Evolutionary conservation across 2,329 filamentous ascomycete genomes (phyloP).

Genomic region (Endocalyx cinctus): DNA sequence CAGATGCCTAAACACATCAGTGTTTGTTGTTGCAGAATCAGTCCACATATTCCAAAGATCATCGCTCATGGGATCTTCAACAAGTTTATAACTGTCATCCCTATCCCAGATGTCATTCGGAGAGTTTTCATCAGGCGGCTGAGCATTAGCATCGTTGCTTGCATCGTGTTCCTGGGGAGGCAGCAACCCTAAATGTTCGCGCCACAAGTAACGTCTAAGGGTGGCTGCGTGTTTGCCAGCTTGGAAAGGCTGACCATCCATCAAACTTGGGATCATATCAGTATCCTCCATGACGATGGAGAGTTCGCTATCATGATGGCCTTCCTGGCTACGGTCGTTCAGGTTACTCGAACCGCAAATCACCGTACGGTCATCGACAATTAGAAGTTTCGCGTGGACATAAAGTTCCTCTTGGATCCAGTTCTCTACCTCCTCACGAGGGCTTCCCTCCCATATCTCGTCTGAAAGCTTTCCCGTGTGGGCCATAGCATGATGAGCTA

Average conservation of each 20-base stretch:
- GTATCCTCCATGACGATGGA: conserved; percentile 87
- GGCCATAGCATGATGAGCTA: conserved; percentile 81
- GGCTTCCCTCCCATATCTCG: conserved; percentile 71
- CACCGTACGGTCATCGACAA: conserved; percentile 80
- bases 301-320: conserved; percentile 86
- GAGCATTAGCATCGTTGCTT: conserved; percentile 64
- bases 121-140: conserved; percentile 62
- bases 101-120: conserved; percentile 59
- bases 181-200: conserved; percentile 83
- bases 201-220: conserved; percentile 77
- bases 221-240: conserved; percentile 80
- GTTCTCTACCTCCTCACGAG: conserved; percentile 74
- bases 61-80: conserved; percentile 66
- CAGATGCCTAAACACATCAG: conserved; percentile 68
- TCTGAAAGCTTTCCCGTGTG: conserved; percentile 55
- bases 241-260: conserved; percentile 73
- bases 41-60: conserved; percentile 69
- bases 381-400: conserved; percentile 86
- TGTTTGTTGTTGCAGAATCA: conserved; percentile 63
- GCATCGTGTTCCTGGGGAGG: conserved; percentile 68
- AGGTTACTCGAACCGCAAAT: conserved; percentile 86
- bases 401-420: conserved; percentile 97
- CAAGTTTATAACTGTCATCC: conserved; percentile 59
- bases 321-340: conserved; percentile 85
- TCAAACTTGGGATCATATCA: conserved; percentile 62